phyloP scores from a whole-genome alignment of 164 flowering plant genomes.

The Chimonanthus praecox region DNA sequence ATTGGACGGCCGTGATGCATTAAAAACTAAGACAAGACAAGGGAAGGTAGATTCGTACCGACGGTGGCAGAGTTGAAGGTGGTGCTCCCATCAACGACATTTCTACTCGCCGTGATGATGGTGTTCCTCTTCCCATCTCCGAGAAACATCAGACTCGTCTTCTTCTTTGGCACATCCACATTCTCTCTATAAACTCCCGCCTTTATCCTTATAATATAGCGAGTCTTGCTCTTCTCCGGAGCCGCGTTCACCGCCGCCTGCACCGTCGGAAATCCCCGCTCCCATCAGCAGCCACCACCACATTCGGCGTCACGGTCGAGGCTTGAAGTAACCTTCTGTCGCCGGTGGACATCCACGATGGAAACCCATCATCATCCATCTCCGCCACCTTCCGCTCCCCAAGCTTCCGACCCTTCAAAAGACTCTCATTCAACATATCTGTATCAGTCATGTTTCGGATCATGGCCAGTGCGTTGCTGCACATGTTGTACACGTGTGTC shows the following conservation, averaged over 20 bases:
- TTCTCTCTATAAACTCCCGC: conserved; percentile 84
- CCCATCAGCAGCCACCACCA: conserved; percentile 86
- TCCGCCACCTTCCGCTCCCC: conserved; percentile 13
- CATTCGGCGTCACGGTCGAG: conserved; percentile 43
- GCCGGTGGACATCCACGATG: conserved; percentile 68
- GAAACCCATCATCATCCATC: conserved; percentile 32
- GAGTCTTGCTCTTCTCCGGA: conserved; percentile 50
- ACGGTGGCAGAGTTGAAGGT: conserved; percentile 95
- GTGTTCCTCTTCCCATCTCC: conserved; percentile 82
- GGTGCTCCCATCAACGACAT: conserved; percentile 80
- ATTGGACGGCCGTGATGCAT: too few species aligned
- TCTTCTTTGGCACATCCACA: conserved; percentile 73
- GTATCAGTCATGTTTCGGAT: conserved; percentile 68
- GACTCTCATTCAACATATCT: conserved; percentile 36
- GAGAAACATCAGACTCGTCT: conserved; percentile 70
- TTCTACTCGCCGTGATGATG: conserved; percentile 70
- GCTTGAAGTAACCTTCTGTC: conserved; percentile 66
- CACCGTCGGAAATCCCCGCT: conserved; percentile 69
- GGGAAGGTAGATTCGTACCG: conserved; percentile 38
- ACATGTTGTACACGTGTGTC: conserved; percentile 42
- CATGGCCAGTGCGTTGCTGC: conserved; percentile 83
- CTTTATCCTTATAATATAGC: conserved; percentile 70
- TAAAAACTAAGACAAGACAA: not conserved
- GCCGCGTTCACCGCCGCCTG: conserved; percentile 80
- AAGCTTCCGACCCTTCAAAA: conserved; percentile 9